phyloP scores from a whole-genome alignment of 768 basidiomycete species.

The Albatrellus ellisii region DNA sequence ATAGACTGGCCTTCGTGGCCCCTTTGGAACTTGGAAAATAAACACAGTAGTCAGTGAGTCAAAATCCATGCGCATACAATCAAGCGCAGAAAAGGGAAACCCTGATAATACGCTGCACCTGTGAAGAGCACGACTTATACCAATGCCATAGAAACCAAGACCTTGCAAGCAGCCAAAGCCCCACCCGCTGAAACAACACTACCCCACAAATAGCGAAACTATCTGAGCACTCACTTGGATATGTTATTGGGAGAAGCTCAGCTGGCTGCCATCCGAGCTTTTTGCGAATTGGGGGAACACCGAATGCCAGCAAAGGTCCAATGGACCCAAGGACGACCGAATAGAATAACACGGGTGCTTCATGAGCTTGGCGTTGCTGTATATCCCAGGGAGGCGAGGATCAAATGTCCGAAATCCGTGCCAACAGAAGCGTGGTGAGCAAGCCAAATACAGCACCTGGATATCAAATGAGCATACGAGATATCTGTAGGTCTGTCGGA shows the following conservation, averaged over 20 bases:
- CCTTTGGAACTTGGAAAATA: slow-evolving; percentile 44
- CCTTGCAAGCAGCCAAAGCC: not conserved
- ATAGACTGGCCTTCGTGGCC: slow-evolving; percentile 50
- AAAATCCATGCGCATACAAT: not conserved
- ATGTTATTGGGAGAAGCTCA: slow-evolving; percentile 61
- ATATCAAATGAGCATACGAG: slow-evolving; percentile 13
- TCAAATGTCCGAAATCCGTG: not conserved
- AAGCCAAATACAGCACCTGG: not conserved
- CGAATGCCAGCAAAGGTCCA: slow-evolving; percentile 62
- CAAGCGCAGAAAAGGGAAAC: not conserved
- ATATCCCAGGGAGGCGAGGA: not conserved
- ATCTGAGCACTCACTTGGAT: slow-evolving; percentile 71
- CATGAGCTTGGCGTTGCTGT: slow-evolving; percentile 86
- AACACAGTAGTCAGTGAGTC: not conserved
- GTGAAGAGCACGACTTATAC: not conserved
- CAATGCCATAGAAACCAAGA: not conserved
- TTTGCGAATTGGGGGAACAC: slow-evolving; percentile 70
- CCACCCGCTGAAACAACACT: no score
- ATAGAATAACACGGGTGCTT: slow-evolving; percentile 84
- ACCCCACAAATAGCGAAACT: no score
- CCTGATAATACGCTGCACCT: not conserved
- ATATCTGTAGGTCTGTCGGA: slow-evolving; percentile 38
- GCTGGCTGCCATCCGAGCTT: slow-evolving; percentile 59
- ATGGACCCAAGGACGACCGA: slow-evolving; percentile 61
- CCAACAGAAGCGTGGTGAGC: not conserved